Base-by-base conservation (phyloP, 1,139 yeast species). In the Meyerozyma smithsonii region DNA sequence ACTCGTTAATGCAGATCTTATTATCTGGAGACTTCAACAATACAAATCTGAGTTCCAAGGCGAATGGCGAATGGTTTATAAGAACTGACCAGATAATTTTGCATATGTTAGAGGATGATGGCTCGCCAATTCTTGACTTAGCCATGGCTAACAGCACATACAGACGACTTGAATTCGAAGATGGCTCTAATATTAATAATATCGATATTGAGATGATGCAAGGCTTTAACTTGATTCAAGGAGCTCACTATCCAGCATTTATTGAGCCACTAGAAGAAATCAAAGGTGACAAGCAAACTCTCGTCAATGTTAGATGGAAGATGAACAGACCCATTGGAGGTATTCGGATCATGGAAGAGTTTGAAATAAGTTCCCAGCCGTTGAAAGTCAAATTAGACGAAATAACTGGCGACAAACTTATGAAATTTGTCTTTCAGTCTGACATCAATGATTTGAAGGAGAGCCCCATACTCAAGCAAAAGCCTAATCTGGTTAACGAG, bases 241-340 rank as follows among this genome's bases (percentile, higher is more conserved):
- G 56, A 11, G 64, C 75, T 0, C 48, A 49, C 37, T 70, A 57
- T 42, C 67, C 68, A 5, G 62, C 61, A 14, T 62, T 71, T 38
- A 49, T 71, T 36, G 69, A 59, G 38, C 75, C 76, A 1, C 17
- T 26, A 26, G 30, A 26, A 26, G 18, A 26, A 8, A 47, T 57
- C 36, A 25, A 40, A n/a, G 28, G 35, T 17, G 49, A 42, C 12
- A 35, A 40, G 20, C 34, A 30, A 18, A 59, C 56, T 41, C 47
- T 80, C 52, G 58, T 81, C 10, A 59, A 63, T 6, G 63, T 79
- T 6, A 64, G 60, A 28, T 84, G 92, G 92, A 72, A 75, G 4
- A 74, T 81, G 79, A 78, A 76, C 44, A 66, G 75, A 39, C 75
- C 83, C 12, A 75, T 82, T 34, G 90, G 89, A 35, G 90, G 90